phyloP scores from a whole-genome alignment of 345 rosid species.

The Eucalyptus leucophloia region DNA sequence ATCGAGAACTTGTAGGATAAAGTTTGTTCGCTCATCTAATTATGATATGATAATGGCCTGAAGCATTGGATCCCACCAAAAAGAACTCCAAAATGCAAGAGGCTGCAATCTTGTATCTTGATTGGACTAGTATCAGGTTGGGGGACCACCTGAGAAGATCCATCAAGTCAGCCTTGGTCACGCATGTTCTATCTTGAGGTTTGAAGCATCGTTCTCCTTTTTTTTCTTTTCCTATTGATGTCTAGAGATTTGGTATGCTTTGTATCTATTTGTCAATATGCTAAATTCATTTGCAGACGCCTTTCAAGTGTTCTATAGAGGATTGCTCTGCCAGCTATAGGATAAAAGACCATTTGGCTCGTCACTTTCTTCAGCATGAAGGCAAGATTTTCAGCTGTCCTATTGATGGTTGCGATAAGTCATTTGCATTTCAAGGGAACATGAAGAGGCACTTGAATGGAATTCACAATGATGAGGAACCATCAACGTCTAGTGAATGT shows the following conservation, averaged over 20 bases:
- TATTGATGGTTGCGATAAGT: slow-evolving; percentile 29
- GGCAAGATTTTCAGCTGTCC: slow-evolving; percentile 65
- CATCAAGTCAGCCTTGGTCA: too few species aligned
- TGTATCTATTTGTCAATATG: neutral
- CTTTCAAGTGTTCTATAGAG: slow-evolving; percentile 48
- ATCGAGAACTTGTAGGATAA: neutral
- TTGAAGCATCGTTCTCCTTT: neutral
- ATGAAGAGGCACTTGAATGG: slow-evolving; percentile 47
- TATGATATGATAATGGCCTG: slow-evolving; percentile 28
- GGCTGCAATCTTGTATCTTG: slow-evolving; percentile 44
- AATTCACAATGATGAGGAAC: slow-evolving; percentile 16
- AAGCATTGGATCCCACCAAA: slow-evolving; percentile 94
- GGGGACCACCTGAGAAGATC: too few species aligned
- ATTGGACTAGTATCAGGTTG: slow-evolving; percentile 25
- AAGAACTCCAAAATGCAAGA: slow-evolving; percentile 93
- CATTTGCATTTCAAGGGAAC: slow-evolving; percentile 42
- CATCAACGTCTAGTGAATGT: neutral
- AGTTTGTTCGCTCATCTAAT: neutral
- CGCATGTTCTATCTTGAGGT: slow-evolving; percentile 7
- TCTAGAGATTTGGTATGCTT: neutral
- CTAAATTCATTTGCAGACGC: slow-evolving; percentile 34
- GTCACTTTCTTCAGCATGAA: slow-evolving; percentile 54
- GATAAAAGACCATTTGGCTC: slow-evolving; percentile 77
- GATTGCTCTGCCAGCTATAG: slow-evolving; percentile 65
- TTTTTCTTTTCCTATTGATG: too few species aligned